Conservation (phyloP, 2,329 filamentous ascomycete species). For the Xylariaceae sp. region DNA sequence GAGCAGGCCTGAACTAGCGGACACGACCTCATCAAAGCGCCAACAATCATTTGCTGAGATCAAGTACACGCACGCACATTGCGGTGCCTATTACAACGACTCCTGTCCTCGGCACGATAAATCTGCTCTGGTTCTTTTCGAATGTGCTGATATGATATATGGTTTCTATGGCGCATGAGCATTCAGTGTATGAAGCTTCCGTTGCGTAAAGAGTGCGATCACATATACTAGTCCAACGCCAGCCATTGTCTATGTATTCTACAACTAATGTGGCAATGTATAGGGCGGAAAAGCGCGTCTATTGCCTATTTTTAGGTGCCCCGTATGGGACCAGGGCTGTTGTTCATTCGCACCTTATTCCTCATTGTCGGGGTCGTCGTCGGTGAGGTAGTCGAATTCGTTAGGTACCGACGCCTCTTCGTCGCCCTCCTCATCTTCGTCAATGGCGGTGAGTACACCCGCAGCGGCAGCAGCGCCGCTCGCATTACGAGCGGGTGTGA, state of each 20-base stretch:
- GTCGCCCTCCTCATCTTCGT: constrained; percentile 72
- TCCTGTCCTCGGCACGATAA: background rate
- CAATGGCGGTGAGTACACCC: constrained; percentile 76
- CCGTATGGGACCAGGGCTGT: background rate
- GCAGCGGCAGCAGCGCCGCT: constrained; percentile 65
- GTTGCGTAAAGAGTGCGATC: background rate
- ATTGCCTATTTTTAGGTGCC: background rate
- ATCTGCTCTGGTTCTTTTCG: background rate
- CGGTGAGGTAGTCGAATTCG: constrained; percentile 75
- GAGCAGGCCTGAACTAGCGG: too few relatives aligned
- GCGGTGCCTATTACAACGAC: background rate
- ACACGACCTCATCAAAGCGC: too few relatives aligned
- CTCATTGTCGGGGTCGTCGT: constrained; percentile 40
- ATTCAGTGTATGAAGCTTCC: background rate
- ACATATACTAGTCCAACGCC: background rate
- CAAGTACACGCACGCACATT: too few relatives aligned
- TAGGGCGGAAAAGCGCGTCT: background rate
- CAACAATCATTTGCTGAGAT: too few relatives aligned
- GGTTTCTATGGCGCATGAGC: background rate
- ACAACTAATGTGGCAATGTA: constrained; percentile 13
- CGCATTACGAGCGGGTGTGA: constrained; percentile 21
- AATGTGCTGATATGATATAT: background rate
- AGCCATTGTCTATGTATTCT: constrained; percentile 11
- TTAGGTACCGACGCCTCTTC: constrained; percentile 65
- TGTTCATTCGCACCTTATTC: constrained; percentile 24